phyloP scores from a whole-genome alignment of 2,329 filamentous ascomycete genomes.

The Zopfia rhizophila region DNA sequence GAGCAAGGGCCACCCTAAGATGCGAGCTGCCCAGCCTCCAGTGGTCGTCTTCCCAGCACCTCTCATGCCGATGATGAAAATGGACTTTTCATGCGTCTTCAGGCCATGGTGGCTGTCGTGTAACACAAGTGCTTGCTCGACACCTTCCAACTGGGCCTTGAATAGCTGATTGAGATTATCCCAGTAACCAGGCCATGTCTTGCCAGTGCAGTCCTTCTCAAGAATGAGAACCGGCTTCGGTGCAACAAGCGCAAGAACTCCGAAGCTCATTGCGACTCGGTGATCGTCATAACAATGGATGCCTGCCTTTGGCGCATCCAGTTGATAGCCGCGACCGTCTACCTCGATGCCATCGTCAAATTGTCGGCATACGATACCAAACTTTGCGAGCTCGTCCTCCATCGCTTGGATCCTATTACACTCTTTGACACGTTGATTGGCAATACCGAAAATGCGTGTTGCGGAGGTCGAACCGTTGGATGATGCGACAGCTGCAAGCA shows the following conservation, averaged over 20 bases:
- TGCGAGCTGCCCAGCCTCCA: slow-evolving; percentile 82
- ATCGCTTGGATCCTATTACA: slow-evolving; percentile 97
- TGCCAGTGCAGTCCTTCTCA: slow-evolving; percentile 92
- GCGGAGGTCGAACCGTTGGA: slow-evolving; percentile 70
- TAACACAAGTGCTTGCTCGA: slow-evolving; percentile 63
- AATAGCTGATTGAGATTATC: slow-evolving; percentile 85
- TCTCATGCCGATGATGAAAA: slow-evolving; percentile 97
- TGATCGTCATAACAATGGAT: slow-evolving; percentile 98
- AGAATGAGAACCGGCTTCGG: slow-evolving; percentile 79
- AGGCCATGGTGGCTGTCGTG: slow-evolving; percentile 49
- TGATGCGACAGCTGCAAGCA: slow-evolving; percentile 87
- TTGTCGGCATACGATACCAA: slow-evolving; percentile 85
- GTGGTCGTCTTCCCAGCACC: slow-evolving; percentile 96
- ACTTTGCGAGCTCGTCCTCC: slow-evolving; percentile 93
- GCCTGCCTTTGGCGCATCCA: slow-evolving; percentile 65
- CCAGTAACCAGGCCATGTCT: slow-evolving; percentile 99
- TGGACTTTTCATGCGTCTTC: slow-evolving; percentile 67
- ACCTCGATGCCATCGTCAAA: slow-evolving; percentile 93
- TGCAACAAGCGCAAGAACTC: slow-evolving; percentile 80
- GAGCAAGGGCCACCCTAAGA: slow-evolving; percentile 79
- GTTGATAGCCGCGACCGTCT: slow-evolving; percentile 65
- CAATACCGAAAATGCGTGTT: slow-evolving; percentile 91
- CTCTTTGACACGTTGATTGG: slow-evolving; percentile 97
- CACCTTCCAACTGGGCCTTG: slow-evolving; percentile 78
- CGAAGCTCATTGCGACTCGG: slow-evolving; percentile 98